These are phyloP conservation scores for Gossypium schwendimanii DNA, from an alignment of 441 rosid genomes.

Conservation along the genomic window DNA sequence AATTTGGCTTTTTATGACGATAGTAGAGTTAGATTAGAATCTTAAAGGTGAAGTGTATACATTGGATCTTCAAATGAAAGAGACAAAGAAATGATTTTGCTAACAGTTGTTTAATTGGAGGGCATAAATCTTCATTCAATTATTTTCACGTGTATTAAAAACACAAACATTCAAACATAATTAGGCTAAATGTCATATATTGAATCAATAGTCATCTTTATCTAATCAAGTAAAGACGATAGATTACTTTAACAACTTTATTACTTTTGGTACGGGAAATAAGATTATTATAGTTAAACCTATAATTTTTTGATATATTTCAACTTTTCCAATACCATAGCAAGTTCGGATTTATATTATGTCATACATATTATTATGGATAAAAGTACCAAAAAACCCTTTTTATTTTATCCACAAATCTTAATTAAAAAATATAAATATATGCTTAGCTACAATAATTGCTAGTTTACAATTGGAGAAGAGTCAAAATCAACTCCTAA, in stretches of 20 bases:
- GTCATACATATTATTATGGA: background rate
- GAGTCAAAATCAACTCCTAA: slow-evolving; percentile 20
- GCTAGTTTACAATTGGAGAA: slow-evolving; percentile 16
- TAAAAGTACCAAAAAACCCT: background rate
- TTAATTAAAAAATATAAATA: background rate
- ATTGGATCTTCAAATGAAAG: background rate
- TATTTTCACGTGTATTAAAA: background rate
- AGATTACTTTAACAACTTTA: background rate
- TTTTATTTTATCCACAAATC: background rate
- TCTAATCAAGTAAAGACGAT: too few species aligned
- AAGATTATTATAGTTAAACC: too few species aligned
- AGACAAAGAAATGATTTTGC: background rate
- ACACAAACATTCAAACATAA: background rate
- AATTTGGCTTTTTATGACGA: background rate
- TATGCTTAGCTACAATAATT: slow-evolving; percentile 1
- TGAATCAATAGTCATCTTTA: too few species aligned
- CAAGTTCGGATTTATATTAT: background rate
- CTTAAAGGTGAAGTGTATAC: background rate
- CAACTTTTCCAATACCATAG: background rate
- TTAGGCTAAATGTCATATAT: background rate
- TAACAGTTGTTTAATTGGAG: background rate
- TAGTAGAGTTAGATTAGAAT: background rate
- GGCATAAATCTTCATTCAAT: background rate
- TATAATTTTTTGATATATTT: too few species aligned
- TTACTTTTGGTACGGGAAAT: too few species aligned